phyloP scores from a whole-genome alignment of 75 land plant genomes.

The Picea glauca region DNA sequence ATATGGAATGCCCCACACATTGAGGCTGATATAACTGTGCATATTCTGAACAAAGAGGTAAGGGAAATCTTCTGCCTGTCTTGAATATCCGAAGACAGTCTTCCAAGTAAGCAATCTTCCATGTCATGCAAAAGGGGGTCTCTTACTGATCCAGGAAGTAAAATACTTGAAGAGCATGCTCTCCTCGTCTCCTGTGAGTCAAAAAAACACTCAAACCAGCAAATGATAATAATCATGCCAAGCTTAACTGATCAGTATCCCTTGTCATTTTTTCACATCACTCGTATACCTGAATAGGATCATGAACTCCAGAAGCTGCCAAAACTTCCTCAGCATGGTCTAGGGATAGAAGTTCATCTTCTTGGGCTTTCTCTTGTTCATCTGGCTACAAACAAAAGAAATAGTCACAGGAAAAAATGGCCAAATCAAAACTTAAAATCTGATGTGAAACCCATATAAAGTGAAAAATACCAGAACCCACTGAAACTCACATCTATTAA shows the following conservation, averaged over 20 bases:
- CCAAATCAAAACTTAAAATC: not conserved
- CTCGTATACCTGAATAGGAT: not conserved
- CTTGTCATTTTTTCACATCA: not conserved
- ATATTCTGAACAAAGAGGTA: constrained; percentile 5
- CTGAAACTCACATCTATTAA: too few relatives aligned
- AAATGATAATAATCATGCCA: not conserved
- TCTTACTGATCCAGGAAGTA: constrained; percentile 41
- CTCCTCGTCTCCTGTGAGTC: not conserved
- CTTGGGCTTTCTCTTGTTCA: constrained; percentile 25
- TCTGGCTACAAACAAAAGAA: constrained; percentile 14
- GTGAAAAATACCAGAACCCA: not conserved
- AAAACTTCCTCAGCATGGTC: constrained; percentile 24
- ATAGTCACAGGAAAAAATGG: not conserved
- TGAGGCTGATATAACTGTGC: constrained; percentile 7
- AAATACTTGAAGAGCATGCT: constrained; percentile 5
- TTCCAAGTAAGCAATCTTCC: constrained; percentile 23
- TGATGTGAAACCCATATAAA: not conserved
- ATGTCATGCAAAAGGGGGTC: constrained; percentile 40
- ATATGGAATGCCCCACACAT: constrained; percentile 8
- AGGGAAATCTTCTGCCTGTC: constrained; percentile 8
- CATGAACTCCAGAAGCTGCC: constrained; percentile 15
- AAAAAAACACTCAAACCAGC: constrained; percentile 1
- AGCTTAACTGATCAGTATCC: not conserved
- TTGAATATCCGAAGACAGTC: not conserved
- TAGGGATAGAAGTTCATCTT: constrained; percentile 15